Evolutionary conservation across 495 filamentous ascomycete genomes (phyloP).

Genomic region (Hypoxylon trugodes): DNA sequence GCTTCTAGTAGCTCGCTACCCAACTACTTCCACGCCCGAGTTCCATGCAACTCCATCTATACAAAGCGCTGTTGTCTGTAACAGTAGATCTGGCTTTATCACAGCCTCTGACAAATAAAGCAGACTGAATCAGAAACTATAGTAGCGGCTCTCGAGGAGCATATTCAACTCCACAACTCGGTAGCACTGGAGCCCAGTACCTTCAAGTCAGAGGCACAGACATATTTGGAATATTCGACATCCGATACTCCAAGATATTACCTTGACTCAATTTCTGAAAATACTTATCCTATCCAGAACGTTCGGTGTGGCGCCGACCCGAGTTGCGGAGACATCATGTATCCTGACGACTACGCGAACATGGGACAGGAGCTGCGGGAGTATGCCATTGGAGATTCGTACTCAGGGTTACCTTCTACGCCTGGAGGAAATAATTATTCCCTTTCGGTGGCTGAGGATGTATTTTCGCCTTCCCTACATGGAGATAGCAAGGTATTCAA

Average conservation of each 20-base stretch:
- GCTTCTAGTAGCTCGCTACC: constrained; percentile 6
- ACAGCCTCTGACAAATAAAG: not conserved
- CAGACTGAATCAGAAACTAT: not conserved
- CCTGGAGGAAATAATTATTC: not conserved
- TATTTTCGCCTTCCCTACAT: not conserved
- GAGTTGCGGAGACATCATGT: not conserved
- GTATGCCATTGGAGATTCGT: not conserved
- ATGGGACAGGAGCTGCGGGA: not conserved
- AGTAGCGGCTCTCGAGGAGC: not conserved
- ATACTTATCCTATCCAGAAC: not conserved
- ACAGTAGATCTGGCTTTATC: not conserved
- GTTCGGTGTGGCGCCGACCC: not conserved
- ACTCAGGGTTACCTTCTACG: not conserved
- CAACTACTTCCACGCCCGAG: not conserved
- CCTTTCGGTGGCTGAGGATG: not conserved
- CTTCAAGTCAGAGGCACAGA: not conserved
- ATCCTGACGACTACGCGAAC: not conserved
- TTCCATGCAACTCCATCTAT: not conserved
- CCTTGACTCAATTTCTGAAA: not conserved
- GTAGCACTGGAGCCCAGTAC: not conserved
- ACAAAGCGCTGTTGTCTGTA: not conserved
- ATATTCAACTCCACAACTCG: not conserved
- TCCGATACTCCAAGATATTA: not conserved
- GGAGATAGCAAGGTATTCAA: not conserved
- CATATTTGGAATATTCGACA: not conserved